Percentiles rank a stretch among this genome's conserved stretches.
These are phyloP conservation scores for Pascua guehoae DNA, from an alignment of 1,284 basidiomycete genomes.

Conservation along the genomic window DNA sequence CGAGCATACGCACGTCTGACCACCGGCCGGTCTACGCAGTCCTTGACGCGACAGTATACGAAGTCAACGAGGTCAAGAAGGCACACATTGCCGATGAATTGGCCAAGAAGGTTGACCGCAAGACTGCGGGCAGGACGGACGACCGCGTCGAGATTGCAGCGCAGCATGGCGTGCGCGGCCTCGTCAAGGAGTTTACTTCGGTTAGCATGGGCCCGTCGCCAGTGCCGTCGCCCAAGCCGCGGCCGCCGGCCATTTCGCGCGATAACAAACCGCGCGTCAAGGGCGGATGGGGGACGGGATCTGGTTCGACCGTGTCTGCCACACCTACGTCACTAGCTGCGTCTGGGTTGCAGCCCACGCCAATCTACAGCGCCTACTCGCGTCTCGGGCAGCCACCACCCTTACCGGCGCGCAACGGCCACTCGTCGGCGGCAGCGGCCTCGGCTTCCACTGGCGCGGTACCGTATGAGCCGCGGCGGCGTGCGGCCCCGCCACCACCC, in stretches of 20 bases:
- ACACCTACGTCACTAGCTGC: not conserved
- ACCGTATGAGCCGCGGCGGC: conserved; percentile 12
- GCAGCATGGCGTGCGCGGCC: conserved; percentile 20
- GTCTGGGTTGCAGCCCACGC: not conserved
- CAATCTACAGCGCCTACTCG: conserved; percentile 9
- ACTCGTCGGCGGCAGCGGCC: conserved; percentile 1
- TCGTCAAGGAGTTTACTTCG: conserved; percentile 22
- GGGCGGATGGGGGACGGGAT: not conserved
- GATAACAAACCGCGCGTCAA: conserved; percentile 9
- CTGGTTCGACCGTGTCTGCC: not conserved
- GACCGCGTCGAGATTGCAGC: conserved; percentile 13
- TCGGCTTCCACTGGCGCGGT: not conserved
- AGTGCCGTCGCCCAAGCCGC: conserved; percentile 1
- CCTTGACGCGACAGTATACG: conserved; percentile 71
- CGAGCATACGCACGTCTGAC: conserved; percentile 83
- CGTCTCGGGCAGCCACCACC: conserved; percentile 14
- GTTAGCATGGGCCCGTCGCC: conserved; percentile 9
- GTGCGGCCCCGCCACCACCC: conserved; percentile 11
- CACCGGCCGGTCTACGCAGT: conserved; percentile 90
- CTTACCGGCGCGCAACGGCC: conserved; percentile 15
- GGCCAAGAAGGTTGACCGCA: conserved; percentile 6
- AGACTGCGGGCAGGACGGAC: conserved; percentile 7
- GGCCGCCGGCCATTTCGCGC: conserved; percentile 14
- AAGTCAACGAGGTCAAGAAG: conserved; percentile 73
- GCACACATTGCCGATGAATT: conserved; percentile 35